Conservation (phyloP, 352 stramenopile genomes). For the Aphanomyces astaci region DNA sequence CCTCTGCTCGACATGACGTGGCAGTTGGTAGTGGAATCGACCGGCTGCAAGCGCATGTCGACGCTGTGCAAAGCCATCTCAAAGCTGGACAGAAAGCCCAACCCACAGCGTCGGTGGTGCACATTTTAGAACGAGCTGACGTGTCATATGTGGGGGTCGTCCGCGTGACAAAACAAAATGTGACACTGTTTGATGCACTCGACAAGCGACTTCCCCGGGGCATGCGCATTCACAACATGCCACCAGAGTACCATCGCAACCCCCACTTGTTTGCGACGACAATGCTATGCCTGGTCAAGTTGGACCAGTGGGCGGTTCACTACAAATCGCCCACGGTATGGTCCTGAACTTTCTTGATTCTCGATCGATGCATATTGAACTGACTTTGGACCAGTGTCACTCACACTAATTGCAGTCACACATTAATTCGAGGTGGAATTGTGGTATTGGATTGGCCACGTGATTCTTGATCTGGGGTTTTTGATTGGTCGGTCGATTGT, state of each 20-base stretch:
- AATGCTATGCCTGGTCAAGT: slow-evolving; percentile 69
- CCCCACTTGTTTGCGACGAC: slow-evolving; percentile 52
- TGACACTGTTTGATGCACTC: slow-evolving; percentile 64
- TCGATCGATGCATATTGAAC: too few species aligned
- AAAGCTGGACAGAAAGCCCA: slow-evolving; percentile 31
- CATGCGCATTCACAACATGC: slow-evolving; percentile 71
- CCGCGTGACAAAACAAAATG: slow-evolving; percentile 43
- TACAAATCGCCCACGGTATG: slow-evolving; percentile 50
- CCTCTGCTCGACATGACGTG: slow-evolving; percentile 3
- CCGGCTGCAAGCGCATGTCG: slow-evolving; percentile 28
- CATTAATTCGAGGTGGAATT: too few species aligned
- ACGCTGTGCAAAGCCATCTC: slow-evolving; percentile 31
- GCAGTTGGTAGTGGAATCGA: slow-evolving; percentile 21
- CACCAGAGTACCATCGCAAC: slow-evolving; percentile 51
- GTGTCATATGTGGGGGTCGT: slow-evolving; percentile 56
- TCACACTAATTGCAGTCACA: too few species aligned
- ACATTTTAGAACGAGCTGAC: slow-evolving; percentile 46
- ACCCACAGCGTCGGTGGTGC: slow-evolving; percentile 61
- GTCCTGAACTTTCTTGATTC: too few species aligned
- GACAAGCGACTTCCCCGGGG: slow-evolving; percentile 51
- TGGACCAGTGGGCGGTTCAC: slow-evolving; percentile 40
- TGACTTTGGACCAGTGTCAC: too few species aligned
- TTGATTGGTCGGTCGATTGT: too few species aligned
- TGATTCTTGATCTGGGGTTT: too few species aligned
- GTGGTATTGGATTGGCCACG: too few species aligned